Base-by-base conservation (phyloP, 805 yeast genomes). In the Kluyveromyces lactis region DNA sequence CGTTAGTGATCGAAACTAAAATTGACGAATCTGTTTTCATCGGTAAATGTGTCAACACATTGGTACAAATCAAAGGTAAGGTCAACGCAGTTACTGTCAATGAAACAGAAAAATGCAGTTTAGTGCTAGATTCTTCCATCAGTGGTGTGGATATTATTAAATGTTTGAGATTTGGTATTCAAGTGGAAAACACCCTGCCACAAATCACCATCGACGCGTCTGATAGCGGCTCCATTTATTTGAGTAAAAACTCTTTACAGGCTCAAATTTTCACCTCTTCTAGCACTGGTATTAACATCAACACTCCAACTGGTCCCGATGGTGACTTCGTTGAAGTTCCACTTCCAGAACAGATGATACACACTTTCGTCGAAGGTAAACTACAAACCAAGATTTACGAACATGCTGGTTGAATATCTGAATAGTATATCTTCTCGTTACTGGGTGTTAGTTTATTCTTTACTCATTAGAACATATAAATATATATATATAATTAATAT, bases 311-410 rank as follows among this genome's bases (percentile, higher is more conserved):
- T 34, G 75, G 68, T 12, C 86, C 77, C 28, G 75, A 70, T 33
- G 82, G 68, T 33, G 95, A 90, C 58, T 79, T 73, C 62, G 74
- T 69, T 39, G 99, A 92, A 62, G 66, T 77, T 40, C 79, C 95
- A 7, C 75, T 84, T 31, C 96, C 97, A 7, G 99, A 92, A 64
- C 98, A 92, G 67, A 73, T 92, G 62, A 75, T 77, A 55, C 95
- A 86, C 63, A 68, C 74, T 13, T 67, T 85, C 45, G 68, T 63
- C 39, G 60, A 64, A 33, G 92, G 90, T 21, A 73, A 74, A 53
- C 62, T 89, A 44, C 68, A 71, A 26, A 77, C 85, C 49, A 70
- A 73, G 33, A 81, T 87, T 47, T 95, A 86, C 35, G 92, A 83
- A 59, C 95, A 85, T 62, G 79, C 81, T 21, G 92, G 89, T 45